Evolutionary conservation across 1,139 yeast species (phyloP).

Genomic region (Nakaseomyces uthaithaninus): DNA sequence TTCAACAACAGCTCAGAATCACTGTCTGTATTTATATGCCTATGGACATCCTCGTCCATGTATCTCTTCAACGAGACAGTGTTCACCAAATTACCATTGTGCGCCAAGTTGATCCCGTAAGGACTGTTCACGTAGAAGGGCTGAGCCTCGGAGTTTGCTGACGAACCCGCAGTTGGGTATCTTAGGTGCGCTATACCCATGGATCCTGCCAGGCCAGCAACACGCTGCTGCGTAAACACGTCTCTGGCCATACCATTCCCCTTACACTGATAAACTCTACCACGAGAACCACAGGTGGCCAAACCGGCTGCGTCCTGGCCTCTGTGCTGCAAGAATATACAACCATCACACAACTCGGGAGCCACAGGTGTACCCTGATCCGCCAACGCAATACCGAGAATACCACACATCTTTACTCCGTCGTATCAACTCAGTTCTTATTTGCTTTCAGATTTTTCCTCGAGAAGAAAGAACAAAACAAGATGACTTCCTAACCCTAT

Average conservation of each 20-base stretch:
- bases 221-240: constrained; percentile 79
- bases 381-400: constrained; percentile 78
- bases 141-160: constrained; percentile 95
- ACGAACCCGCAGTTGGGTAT: constrained; percentile 98
- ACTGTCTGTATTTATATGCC: constrained; percentile 94
- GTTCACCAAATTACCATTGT: constrained; percentile 92
- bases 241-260: constrained; percentile 99
- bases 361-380: constrained; percentile 70
- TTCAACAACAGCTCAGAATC: constrained; percentile 87
- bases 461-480: no score
- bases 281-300: constrained; percentile 89
- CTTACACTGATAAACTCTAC: constrained; percentile 91
- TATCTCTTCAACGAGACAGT: constrained; percentile 66
- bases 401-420: constrained; percentile 87
- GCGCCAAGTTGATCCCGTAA: constrained; percentile 82
- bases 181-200: constrained; percentile 95
- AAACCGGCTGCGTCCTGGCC: constrained; percentile 99
- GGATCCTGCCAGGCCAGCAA: constrained; percentile 75
- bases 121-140: constrained; percentile 98
- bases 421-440: no score
- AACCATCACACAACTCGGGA: constrained; percentile 86
- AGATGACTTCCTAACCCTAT: no score
- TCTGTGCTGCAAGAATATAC: constrained; percentile 88
- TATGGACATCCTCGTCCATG: constrained; percentile 88
- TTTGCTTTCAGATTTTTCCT: not conserved